Base-by-base conservation (phyloP, 306 rosid species). In the Prunus padus region DNA sequence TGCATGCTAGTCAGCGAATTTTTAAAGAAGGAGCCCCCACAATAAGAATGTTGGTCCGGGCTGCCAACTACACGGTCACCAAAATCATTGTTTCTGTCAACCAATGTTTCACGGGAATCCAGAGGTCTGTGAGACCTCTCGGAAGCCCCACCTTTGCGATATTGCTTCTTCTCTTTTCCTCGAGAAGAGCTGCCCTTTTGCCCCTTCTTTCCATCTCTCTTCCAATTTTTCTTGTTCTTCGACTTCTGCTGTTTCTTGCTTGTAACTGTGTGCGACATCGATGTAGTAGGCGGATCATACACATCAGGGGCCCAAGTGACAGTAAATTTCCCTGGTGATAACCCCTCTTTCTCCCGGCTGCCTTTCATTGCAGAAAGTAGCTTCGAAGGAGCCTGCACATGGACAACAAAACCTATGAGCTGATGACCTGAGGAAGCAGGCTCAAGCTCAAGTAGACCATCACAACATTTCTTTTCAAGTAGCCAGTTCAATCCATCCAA, bases 281-380 rank as follows among this genome's bases (percentile, higher is more conserved):
- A 86, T 8, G 93, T 89, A 40, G 88, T 87, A 4, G 66, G 80
- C 6, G 97, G 98, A 81, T 93, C 98, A 74, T 93, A 93, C 49
- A 93, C 98, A 51, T 91, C 96, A 10, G 97, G 84, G 33, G 97
- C 94, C 97, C 98, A 93, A 65, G 83, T 85, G 70, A 93, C 98
- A 2, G 84, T 80, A 61, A 87, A 73, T 74, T 88, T 96, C 75
- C 42, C 50, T 0, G 25, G 82, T n/a, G 68, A 10, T 55, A 25
- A 81, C 15, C 84, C 84, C 12, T 67, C 79, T 76, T 83, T 88
- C 80, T 79, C 90, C 52, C 96, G 89, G 79, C 87, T 83, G 75
- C 96, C 98, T 79, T 91, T 93, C 87, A 93, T 82, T 11, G 99
- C 98, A 15, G 99, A 84, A 75, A 88, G 83, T 67, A 83, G 93